Conservation (phyloP, 306 rosid species). For the Quillaja saponaria region DNA sequence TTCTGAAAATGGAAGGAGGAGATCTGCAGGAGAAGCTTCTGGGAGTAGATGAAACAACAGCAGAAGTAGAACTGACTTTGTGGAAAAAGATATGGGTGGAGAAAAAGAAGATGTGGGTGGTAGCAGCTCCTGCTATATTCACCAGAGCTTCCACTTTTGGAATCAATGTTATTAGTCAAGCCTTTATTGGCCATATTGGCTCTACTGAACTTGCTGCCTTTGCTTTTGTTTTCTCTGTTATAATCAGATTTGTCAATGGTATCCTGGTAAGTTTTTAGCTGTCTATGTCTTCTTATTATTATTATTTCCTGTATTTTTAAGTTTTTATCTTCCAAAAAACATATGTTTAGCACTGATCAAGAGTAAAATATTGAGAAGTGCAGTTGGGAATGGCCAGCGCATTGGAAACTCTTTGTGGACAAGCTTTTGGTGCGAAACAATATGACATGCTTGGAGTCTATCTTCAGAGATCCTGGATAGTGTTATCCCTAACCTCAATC, state of each 20-base stretch:
- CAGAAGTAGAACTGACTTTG: conserved; percentile 5
- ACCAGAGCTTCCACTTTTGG: conserved; percentile 52
- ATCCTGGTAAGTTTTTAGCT: conserved; percentile 40
- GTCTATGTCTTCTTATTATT: no score
- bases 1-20: conserved; percentile 38
- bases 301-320: neutral
- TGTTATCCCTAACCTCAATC: conserved; percentile 26
- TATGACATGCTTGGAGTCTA: conserved; percentile 62
- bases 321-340: neutral
- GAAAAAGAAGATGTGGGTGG: conserved; percentile 45
- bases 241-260: conserved; percentile 54
- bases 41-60: neutral
- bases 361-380: neutral
- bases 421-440: conserved; percentile 59
- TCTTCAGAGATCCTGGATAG: conserved; percentile 60
- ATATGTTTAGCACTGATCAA: no score
- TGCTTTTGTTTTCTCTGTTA: conserved; percentile 50
- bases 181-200: conserved; percentile 56
- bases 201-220: conserved; percentile 49
- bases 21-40: conserved; percentile 31
- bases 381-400: conserved; percentile 66
- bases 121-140: conserved; percentile 59
- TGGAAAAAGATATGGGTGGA: conserved; percentile 44
- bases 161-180: conserved; percentile 47
- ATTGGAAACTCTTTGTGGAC: conserved; percentile 56